Evolutionary conservation across 352 stramenopile genomes (phyloP).

Genomic region (Pythium chondricola): DNA sequence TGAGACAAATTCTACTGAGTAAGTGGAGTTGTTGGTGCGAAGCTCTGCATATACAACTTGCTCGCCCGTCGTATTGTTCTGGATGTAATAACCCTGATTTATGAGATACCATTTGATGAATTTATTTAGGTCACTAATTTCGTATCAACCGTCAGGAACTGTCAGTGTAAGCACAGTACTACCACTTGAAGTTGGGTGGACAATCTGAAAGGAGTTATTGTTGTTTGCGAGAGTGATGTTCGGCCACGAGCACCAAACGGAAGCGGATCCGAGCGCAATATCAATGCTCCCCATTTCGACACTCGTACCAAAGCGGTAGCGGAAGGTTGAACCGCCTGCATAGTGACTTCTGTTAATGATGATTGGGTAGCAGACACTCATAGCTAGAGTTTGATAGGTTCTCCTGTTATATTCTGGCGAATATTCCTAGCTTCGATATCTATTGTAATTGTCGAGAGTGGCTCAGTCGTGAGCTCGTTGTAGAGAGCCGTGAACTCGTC

Average conservation of each 20-base stretch:
- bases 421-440: background rate
- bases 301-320: background rate
- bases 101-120: background rate
- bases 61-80: background rate
- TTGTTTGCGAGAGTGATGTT: background rate
- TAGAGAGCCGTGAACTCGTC: background rate
- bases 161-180: background rate
- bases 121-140: background rate
- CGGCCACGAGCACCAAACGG: background rate
- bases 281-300: background rate
- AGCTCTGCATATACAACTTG: background rate
- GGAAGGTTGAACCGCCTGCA: background rate
- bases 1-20: background rate
- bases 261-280: background rate
- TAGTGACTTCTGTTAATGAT: background rate
- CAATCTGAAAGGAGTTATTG: background rate
- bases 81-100: background rate
- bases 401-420: background rate
- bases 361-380: background rate
- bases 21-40: background rate
- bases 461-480: background rate
- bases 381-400: background rate
- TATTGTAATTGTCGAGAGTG: background rate
- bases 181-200: background rate
- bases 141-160: background rate